Percentiles rank a stretch among this genome's conserved stretches.
phyloP scores from a whole-genome alignment of 2,329 filamentous ascomycete species.

The Bipolaris zeicola region DNA sequence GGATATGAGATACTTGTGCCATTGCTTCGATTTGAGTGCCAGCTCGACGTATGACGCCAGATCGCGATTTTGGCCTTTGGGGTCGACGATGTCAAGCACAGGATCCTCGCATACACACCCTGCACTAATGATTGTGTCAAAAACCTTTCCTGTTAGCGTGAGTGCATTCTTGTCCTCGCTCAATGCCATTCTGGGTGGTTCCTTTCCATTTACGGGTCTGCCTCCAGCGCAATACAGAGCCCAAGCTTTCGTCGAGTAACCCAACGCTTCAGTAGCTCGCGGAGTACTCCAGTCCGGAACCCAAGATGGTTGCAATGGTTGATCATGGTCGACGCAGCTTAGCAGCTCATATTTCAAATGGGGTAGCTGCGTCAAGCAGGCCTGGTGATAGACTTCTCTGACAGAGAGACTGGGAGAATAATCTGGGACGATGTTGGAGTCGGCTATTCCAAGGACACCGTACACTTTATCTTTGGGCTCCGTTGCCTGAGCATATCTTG shows the following conservation, averaged over 20 bases:
- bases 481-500: constrained; percentile 31
- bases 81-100: constrained; percentile 19
- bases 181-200: not conserved
- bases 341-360: constrained; percentile 16
- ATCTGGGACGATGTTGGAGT: constrained; percentile 16
- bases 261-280: constrained; percentile 28
- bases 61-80: constrained; percentile 8
- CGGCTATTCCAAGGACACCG: constrained; percentile 28
- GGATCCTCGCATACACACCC: constrained; percentile 15
- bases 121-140: constrained; percentile 21
- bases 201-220: not conserved
- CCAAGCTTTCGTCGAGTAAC: constrained; percentile 28
- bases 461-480: constrained; percentile 36
- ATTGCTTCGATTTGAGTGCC: not conserved
- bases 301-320: constrained; percentile 28
- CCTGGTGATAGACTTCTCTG: constrained; percentile 28
- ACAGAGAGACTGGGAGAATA: constrained; percentile 19
- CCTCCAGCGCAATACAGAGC: constrained; percentile 26
- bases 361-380: constrained; percentile 18
- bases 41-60: constrained; percentile 18
- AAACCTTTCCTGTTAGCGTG: constrained; percentile 22
- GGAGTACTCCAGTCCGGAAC: constrained; percentile 30
- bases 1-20: constrained; percentile 9
- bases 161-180: constrained; percentile 14
- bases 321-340: constrained; percentile 32